Evolutionary conservation across 1,284 basidiomycete genomes (phyloP).

Genomic region (Salmacisia buchloeana): DNA sequence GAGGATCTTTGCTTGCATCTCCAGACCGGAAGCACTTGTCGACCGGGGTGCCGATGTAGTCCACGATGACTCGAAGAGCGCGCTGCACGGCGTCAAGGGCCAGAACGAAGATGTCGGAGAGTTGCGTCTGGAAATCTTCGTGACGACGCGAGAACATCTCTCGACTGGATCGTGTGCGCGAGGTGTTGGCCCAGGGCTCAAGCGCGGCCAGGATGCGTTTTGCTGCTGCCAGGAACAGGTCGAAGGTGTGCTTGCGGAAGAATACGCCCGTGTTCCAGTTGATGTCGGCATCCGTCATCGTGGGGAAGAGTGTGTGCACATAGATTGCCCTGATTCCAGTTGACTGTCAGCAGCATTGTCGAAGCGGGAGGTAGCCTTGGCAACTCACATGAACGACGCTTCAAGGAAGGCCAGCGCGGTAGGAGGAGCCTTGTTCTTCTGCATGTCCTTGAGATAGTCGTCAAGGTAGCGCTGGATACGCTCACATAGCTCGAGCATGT

Average conservation of each 20-base stretch:
- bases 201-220: neutral
- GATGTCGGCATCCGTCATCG: neutral
- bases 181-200: slow-evolving; percentile 2
- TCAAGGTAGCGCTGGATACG: neutral
- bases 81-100: neutral
- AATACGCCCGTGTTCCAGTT: slow-evolving; percentile 3
- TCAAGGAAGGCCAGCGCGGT: neutral
- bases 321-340: slow-evolving; percentile 1
- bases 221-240: neutral
- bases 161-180: neutral
- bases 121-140: neutral
- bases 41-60: no score
- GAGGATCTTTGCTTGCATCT: no score
- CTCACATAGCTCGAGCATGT: slow-evolving; percentile 5
- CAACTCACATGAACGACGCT: slow-evolving; percentile 1
- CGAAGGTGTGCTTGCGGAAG: slow-evolving; percentile 1
- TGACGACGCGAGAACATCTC: slow-evolving; percentile 1
- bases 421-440: neutral
- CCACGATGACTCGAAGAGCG: neutral
- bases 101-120: neutral
- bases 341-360: no score
- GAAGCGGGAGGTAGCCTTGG: no score
- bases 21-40: no score
- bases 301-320: neutral
- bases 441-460: slow-evolving; percentile 3